Evolutionary conservation across 306 rosid genomes (phyloP).

Genomic region (Elaeagnus macrophylla): DNA sequence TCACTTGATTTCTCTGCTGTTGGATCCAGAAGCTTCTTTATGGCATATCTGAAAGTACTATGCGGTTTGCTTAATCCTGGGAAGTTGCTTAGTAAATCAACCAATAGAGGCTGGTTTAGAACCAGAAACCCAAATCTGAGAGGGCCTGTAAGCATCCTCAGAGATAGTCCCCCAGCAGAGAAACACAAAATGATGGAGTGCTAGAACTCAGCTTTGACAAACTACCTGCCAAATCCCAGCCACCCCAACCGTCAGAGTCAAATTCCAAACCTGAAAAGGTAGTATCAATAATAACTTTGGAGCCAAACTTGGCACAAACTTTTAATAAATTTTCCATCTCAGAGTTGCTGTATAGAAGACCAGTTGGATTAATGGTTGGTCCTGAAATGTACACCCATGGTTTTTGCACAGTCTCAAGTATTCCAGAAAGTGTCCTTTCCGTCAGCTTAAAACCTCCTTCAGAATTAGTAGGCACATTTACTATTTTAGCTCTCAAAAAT

Average conservation of each 20-base stretch:
- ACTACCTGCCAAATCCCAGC: slow-evolving; percentile 68
- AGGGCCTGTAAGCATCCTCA: slow-evolving; percentile 62
- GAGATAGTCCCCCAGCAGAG: slow-evolving; percentile 88
- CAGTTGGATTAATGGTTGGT: slow-evolving; percentile 89
- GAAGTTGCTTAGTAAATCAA: slow-evolving; percentile 53
- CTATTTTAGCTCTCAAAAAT: slow-evolving; percentile 64
- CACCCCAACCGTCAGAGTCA: slow-evolving; percentile 62
- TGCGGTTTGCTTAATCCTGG: slow-evolving; percentile 86
- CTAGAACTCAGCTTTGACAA: slow-evolving; percentile 47
- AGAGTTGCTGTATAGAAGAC: slow-evolving; percentile 59
- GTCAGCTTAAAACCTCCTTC: slow-evolving; percentile 67
- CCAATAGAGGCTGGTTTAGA: slow-evolving; percentile 52
- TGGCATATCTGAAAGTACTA: slow-evolving; percentile 71
- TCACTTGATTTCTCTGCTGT: slow-evolving; percentile 54
- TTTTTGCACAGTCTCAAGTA: slow-evolving; percentile 46
- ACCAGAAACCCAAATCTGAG: slow-evolving; percentile 76
- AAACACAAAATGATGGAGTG: slow-evolving; percentile 57
- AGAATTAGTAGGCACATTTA: slow-evolving; percentile 49
- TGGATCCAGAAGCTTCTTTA: slow-evolving; percentile 69
- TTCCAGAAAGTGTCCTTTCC: slow-evolving; percentile 41
- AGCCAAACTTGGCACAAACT: slow-evolving; percentile 73
- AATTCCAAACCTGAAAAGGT: slow-evolving; percentile 92
- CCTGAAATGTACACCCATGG: slow-evolving; percentile 97
- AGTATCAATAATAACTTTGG: slow-evolving; percentile 84
- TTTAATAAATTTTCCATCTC: slow-evolving; percentile 58